Conservation (phyloP, 768 basidiomycete genomes). For the Suillus sp. region DNA sequence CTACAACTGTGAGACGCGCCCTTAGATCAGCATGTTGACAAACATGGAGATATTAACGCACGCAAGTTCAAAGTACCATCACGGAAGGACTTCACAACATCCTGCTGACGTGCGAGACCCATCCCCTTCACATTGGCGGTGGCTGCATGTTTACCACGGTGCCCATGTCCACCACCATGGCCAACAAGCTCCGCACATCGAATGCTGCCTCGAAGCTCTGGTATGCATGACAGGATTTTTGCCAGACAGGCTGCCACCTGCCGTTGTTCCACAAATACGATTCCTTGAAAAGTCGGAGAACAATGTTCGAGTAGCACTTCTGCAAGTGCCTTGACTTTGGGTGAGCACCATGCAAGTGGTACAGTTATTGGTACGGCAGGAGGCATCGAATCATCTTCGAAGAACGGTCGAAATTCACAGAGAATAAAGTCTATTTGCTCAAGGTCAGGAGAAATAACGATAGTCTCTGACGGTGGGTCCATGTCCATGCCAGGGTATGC, state of each 20-base stretch:
- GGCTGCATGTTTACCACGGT: constrained; percentile 18
- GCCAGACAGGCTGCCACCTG: constrained; percentile 75
- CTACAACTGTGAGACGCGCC: constrained; percentile 53
- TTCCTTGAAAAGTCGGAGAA: constrained; percentile 67
- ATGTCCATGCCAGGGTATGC: constrained; percentile 27
- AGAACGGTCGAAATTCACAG: constrained; percentile 42
- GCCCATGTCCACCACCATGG: constrained; percentile 52
- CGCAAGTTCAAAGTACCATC: constrained; percentile 66
- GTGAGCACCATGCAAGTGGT: constrained; percentile 66
- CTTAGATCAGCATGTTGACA: neutral
- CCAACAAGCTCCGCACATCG: constrained; percentile 71
- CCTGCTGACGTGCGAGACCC: constrained; percentile 53
- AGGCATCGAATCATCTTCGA: constrained; percentile 30
- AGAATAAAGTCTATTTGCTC: constrained; percentile 53
- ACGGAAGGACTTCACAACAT: constrained; percentile 66
- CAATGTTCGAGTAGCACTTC: constrained; percentile 59
- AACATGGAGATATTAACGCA: constrained; percentile 38
- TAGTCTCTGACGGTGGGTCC: constrained; percentile 25
- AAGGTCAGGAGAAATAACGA: constrained; percentile 42
- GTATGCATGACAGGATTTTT: constrained; percentile 60
- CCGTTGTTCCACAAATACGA: constrained; percentile 86
- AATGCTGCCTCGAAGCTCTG: constrained; percentile 58
- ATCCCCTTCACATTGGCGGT: constrained; percentile 50
- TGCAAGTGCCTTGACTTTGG: constrained; percentile 67
- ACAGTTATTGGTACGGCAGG: constrained; percentile 43